Evolutionary conservation across 2,329 filamentous ascomycete species (phyloP).

Genomic region (Cladosporium sphaerospermum): DNA sequence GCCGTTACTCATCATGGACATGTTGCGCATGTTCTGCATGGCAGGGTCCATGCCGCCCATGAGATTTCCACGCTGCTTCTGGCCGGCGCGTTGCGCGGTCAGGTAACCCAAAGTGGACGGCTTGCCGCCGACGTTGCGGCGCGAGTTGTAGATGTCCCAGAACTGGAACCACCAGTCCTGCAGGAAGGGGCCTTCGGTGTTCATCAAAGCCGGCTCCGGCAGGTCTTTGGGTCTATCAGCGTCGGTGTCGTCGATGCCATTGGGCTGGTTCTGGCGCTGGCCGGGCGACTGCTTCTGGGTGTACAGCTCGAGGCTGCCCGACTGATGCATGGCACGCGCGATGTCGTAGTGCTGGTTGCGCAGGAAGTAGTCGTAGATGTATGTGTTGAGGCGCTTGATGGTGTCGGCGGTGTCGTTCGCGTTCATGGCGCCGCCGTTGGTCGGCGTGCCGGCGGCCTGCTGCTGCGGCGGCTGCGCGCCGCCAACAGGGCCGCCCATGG

Average conservation of each 20-base stretch:
- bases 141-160: slow-evolving; percentile 89
- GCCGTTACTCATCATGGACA: slow-evolving; percentile 26
- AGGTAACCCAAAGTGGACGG: slow-evolving; percentile 26
- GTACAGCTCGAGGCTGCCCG: slow-evolving; percentile 34
- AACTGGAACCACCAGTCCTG: slow-evolving; percentile 97
- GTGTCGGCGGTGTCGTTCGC: slow-evolving; percentile 46
- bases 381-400: slow-evolving; percentile 63
- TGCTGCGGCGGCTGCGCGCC: slow-evolving; percentile 45
- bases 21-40: slow-evolving; percentile 54
- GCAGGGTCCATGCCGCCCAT: slow-evolving; percentile 62
- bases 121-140: slow-evolving; percentile 59
- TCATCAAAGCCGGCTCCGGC: slow-evolving; percentile 64
- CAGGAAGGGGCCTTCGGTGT: slow-evolving; percentile 73
- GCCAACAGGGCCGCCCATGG: slow-evolving; percentile 59
- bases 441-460: slow-evolving; percentile 23
- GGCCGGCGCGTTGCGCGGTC: slow-evolving; percentile 64
- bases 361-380: slow-evolving; percentile 88
- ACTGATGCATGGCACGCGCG: slow-evolving; percentile 64
- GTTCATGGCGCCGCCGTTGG: slow-evolving; percentile 17
- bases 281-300: slow-evolving; percentile 59
- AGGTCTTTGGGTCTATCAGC: slow-evolving; percentile 72
- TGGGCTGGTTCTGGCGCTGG: slow-evolving; percentile 46
- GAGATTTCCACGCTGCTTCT: slow-evolving; percentile 60
- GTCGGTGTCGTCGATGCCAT: slow-evolving; percentile 64
- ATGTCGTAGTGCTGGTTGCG: slow-evolving; percentile 78